Percentiles rank a stretch among this genome's conserved stretches.
phyloP scores from a whole-genome alignment of 2,329 filamentous ascomycete species.

The Penicillium sp. region DNA sequence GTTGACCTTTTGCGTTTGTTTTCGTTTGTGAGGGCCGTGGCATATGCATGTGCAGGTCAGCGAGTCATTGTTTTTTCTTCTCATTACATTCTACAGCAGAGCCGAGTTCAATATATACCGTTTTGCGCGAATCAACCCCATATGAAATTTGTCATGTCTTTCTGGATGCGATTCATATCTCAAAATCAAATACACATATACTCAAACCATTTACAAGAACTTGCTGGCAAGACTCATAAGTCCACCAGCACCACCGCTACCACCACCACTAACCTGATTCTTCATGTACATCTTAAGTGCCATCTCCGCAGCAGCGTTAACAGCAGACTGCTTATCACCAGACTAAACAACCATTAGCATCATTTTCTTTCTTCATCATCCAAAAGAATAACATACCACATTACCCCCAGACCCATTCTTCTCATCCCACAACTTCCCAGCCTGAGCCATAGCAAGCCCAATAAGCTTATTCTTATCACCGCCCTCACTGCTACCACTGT shows the following conservation, averaged over 20 bases:
- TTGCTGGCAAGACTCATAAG: conserved; percentile 61
- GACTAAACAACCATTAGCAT: conserved; percentile 30
- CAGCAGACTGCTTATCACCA: conserved; percentile 74
- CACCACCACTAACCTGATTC: conserved; percentile 58
- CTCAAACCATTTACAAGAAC: conserved; percentile 47
- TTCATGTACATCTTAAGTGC: conserved; percentile 91
- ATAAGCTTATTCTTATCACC: conserved; percentile 74
- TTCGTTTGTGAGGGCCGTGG: background rate
- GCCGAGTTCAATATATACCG: conserved; percentile 8
- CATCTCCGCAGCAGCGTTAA: conserved; percentile 78
- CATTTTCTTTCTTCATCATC: background rate
- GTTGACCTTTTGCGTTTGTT: conserved; percentile 17
- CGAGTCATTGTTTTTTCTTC: conserved; percentile 2
- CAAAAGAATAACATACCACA: conserved; percentile 42
- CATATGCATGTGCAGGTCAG: conserved; percentile 4
- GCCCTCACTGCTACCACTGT: conserved; percentile 29
- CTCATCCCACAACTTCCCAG: conserved; percentile 70
- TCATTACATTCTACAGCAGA: background rate
- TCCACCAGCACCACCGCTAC: conserved; percentile 49
- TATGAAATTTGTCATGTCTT: background rate
- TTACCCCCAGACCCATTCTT: conserved; percentile 54
- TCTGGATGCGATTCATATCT: background rate
- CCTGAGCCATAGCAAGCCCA: conserved; percentile 83
- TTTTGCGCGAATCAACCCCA: background rate
- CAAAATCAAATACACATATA: background rate